These are phyloP conservation scores for Suillus bovinus DNA, from an alignment of 768 basidiomycete genomes.

Conservation along the genomic window DNA sequence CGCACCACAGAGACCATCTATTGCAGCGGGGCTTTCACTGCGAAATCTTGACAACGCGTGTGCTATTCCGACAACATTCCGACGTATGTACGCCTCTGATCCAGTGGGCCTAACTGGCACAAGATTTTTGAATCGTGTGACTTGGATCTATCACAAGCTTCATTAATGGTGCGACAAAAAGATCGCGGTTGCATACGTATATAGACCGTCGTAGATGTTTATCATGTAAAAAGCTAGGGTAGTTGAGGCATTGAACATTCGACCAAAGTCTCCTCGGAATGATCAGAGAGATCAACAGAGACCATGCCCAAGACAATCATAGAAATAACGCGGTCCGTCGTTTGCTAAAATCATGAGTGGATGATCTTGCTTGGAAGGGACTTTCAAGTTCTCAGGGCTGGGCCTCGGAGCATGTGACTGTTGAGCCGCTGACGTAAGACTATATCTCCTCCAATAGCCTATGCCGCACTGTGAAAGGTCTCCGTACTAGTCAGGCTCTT, in stretches of 20 bases:
- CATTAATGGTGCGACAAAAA: background rate
- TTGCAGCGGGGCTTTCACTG: background rate
- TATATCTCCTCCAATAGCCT: background rate
- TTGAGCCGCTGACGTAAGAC: slow-evolving; percentile 4
- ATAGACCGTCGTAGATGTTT: background rate
- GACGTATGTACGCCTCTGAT: background rate
- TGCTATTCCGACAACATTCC: background rate
- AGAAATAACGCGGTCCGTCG: background rate
- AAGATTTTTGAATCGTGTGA: background rate
- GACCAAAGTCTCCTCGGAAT: background rate
- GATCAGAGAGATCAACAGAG: background rate
- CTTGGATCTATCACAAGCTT: background rate
- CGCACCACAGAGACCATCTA: background rate
- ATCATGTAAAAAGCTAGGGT: background rate
- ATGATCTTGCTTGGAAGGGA: background rate
- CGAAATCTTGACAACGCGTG: background rate
- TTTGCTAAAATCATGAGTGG: background rate
- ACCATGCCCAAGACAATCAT: background rate
- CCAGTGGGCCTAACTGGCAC: background rate
- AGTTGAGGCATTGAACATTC: background rate
- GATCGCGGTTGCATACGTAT: background rate
- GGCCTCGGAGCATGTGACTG: too few species aligned
- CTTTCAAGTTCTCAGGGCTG: too few species aligned
- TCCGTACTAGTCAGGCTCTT: background rate
- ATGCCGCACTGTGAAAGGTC: background rate